These are phyloP conservation scores for Taxawa tesnikishii DNA, from an alignment of 2,329 filamentous ascomycete genomes.

Conservation along the genomic window DNA sequence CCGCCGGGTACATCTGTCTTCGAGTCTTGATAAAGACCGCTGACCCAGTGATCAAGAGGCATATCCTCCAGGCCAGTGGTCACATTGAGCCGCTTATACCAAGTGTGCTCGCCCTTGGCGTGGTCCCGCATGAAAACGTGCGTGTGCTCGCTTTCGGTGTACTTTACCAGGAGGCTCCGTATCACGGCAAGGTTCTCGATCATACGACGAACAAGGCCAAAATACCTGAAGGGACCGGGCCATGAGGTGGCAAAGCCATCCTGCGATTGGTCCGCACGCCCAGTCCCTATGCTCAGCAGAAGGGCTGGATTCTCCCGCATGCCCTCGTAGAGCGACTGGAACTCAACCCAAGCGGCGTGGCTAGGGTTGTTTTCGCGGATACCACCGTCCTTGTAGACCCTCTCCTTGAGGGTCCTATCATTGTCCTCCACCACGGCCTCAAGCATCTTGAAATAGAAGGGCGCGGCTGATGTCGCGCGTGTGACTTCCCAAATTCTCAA, in stretches of 20 bases:
- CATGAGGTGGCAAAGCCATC: constrained; percentile 35
- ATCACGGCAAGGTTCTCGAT: constrained; percentile 37
- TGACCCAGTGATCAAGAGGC: constrained; percentile 34
- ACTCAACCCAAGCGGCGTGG: constrained; percentile 34
- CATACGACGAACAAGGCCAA: constrained; percentile 28
- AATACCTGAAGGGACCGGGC: constrained; percentile 31
- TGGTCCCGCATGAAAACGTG: constrained; percentile 34
- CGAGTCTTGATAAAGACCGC: constrained; percentile 22
- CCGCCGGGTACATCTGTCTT: constrained; percentile 24
- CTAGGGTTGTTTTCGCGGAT: constrained; percentile 39
- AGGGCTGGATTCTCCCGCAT: constrained; percentile 26
- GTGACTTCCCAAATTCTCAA: constrained; percentile 40
- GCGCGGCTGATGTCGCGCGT: constrained; percentile 39
- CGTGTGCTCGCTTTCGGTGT: constrained; percentile 37
- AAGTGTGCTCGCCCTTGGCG: constrained; percentile 34
- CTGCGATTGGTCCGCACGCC: constrained; percentile 27
- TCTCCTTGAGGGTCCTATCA: constrained; percentile 20
- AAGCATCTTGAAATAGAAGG: constrained; percentile 39
- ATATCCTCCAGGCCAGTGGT: constrained; percentile 31
- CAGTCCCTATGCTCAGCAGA: constrained; percentile 34
- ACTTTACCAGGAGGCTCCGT: constrained; percentile 38
- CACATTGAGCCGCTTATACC: constrained; percentile 39
- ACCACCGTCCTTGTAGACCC: constrained; percentile 37
- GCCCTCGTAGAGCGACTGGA: constrained; percentile 29
- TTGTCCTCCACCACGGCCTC: constrained; percentile 29